Percentiles rank a stretch among this genome's conserved stretches.
These are phyloP conservation scores for Aspergillus transmontanensis DNA, from an alignment of 2,329 filamentous ascomycete species.

Conservation along the genomic window DNA sequence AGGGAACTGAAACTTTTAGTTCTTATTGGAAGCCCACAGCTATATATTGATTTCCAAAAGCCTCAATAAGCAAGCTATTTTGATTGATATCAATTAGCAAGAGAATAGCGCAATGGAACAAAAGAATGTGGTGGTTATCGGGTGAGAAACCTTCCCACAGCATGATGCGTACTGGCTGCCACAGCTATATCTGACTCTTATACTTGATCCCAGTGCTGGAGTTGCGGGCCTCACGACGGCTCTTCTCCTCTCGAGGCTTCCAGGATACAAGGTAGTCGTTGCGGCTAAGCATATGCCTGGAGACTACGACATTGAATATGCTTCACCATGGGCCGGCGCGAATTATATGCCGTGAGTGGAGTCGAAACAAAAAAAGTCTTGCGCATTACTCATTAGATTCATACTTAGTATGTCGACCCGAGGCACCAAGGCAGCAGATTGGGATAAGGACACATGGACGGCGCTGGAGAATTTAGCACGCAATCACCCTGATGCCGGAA, in stretches of 20 bases:
- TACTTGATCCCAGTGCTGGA: slow-evolving; percentile 54
- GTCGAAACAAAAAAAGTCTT: not conserved
- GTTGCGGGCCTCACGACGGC: slow-evolving; percentile 59
- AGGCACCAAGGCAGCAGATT: slow-evolving; percentile 24
- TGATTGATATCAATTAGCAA: not conserved
- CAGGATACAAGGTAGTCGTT: slow-evolving; percentile 62
- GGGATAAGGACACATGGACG: slow-evolving; percentile 58
- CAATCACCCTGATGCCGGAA: slow-evolving; percentile 71
- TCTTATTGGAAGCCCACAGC: not conserved
- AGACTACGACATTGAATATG: slow-evolving; percentile 86
- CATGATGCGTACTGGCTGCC: not conserved
- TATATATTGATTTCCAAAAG: not conserved
- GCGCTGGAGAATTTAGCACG: slow-evolving; percentile 59
- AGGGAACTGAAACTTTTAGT: not conserved
- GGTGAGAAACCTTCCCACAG: not conserved
- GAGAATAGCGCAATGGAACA: not conserved
- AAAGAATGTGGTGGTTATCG: not conserved
- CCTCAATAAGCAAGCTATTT: not conserved
- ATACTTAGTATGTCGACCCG: not conserved
- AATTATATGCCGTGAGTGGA: slow-evolving; percentile 70
- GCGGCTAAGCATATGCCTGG: slow-evolving; percentile 87
- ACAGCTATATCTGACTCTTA: not conserved
- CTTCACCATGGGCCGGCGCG: slow-evolving; percentile 83
- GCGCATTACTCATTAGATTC: not conserved
- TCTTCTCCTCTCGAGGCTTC: slow-evolving; percentile 46